Evolutionary conservation across 495 filamentous ascomycete genomes (phyloP), one percentile per base, ranked within the genome.

Genomic region (Penicillium bovifimosum): DNA sequence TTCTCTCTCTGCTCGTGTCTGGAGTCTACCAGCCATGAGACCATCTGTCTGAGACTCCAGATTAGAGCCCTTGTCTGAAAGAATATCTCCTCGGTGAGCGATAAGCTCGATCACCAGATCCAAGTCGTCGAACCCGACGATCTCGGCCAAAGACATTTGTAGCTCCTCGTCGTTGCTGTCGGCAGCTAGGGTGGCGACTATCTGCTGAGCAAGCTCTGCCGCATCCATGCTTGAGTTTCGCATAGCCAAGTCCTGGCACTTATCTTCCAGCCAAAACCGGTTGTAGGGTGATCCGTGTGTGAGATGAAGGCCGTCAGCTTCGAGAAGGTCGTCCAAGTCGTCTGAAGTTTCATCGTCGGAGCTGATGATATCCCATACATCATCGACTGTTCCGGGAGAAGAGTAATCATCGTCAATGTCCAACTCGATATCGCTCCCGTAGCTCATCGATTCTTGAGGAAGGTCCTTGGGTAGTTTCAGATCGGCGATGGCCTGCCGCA

Each of bases 321-420:
- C 65, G 32, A 65, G 50, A 29, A 67, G 42, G 11, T 65, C 66
- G 45, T 79, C 73, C 8, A 76, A 48, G 11, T 71, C 73, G 40
- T 79, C 77, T 36, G 73, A 78, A 34, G 72, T 80, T 47, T 79
- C 87, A 29, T 81, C 74, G 26, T 88, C 84, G 29, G 88, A 86
- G 41, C 82, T 87, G 64, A 90, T 87, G 33, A 91, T 80, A 65
- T 95, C 89, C 93, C 93, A 97, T 9, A 96, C 80, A 70, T 95
- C 88, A 53, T 91, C 86, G 8, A 82, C 78, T 14, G 81, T 81
- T 35, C 77, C 80, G 1, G 75, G 73, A 2, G 80, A 83, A 0
- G 79, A 83, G 31, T 81, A 76, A 18, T 82, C 79, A 18, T 84
- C 82, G 36, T 86, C 77, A 27, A 86, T 73, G 40, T 81, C 76